These are phyloP conservation scores for Neurospora tetraspora DNA, from an alignment of 495 filamentous ascomycete genomes.

Conservation along the genomic window DNA sequence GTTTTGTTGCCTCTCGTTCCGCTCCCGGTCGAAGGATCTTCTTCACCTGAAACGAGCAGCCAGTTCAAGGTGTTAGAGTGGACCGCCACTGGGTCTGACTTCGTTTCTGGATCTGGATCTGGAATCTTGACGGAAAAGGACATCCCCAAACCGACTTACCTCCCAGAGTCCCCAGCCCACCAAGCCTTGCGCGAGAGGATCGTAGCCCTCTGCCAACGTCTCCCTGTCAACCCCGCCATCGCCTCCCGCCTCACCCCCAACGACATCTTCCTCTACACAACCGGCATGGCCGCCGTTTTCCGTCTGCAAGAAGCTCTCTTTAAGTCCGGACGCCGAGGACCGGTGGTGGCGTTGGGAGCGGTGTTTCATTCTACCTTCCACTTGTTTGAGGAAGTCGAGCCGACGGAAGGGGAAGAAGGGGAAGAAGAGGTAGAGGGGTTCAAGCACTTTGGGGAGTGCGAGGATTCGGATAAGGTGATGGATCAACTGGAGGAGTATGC, in stretches of 20 bases:
- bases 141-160: slow-evolving; percentile 9
- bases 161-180: slow-evolving; percentile 20
- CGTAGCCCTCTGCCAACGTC: slow-evolving; percentile 15
- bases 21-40: background rate
- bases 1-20: slow-evolving; percentile 15
- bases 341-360: slow-evolving; percentile 23
- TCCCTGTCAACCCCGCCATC: background rate
- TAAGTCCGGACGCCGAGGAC: slow-evolving; percentile 7
- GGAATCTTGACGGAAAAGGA: background rate
- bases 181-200: slow-evolving; percentile 23
- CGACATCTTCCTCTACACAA: slow-evolving; percentile 36
- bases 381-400: slow-evolving; percentile 19
- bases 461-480: slow-evolving; percentile 20
- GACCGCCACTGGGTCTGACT: background rate
- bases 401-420: background rate
- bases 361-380: slow-evolving; percentile 28
- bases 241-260: slow-evolving; percentile 2
- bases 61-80: slow-evolving; percentile 14
- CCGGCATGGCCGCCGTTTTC: slow-evolving; percentile 38
- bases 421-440: slow-evolving; percentile 6
- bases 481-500: slow-evolving; percentile 30
- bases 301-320: slow-evolving; percentile 11
- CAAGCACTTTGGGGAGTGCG: slow-evolving; percentile 28
- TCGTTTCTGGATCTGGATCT: background rate
- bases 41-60: no score